Base-by-base conservation (phyloP, 768 basidiomycete genomes). In the Sutorius australiensis region DNA sequence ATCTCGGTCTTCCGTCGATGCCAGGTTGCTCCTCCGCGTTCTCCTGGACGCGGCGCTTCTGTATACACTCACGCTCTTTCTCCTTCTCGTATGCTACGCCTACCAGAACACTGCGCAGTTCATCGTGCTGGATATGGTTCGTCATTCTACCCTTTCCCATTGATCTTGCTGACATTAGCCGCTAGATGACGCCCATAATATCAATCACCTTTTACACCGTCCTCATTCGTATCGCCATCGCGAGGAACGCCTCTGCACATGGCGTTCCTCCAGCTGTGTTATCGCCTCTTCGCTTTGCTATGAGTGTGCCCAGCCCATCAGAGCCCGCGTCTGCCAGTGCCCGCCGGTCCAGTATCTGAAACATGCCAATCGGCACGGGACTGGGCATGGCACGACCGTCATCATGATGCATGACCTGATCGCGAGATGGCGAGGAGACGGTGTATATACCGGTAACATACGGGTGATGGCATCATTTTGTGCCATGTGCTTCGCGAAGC, bases 41-140 rank as follows among this genome's bases (percentile, higher is more conserved):
- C 53, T 64, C 2, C 6, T 57, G 21, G 63, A 64, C 12, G 50
- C 60, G 3, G 46, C 51, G 0, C 37, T 50, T 39, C n/a, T 64
- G 10, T 64, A 64, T 24, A 48, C 55, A 7, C 14, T 61, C 36
- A 27, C 57, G 8, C 57, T 62, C n/a, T 17, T 57, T 28, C 17
- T 51, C 16, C 46, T 56, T 8, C 48, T 64, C 21, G 13, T 50
- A 12, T 65, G 60, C 24, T 51, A 53, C 16, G 51, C 40, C 19
- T 54, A 13, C 30, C 24, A 36, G 30, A 62, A 24, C 24, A 21
- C 28, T 1, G 49, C 41, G 11, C 53, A 56, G 36, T 41, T 53
- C 14, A 52, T 64, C 40, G 21, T 64, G 38, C 34, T 61, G 16
- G 63, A 64, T 44, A 60, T 62, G 60, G 63, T 64, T 39, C 30